Evolutionary conservation across 495 filamentous ascomycete genomes (phyloP), one percentile per base, ranked within the genome.

Genomic region (Recurvomyces mirabilis): DNA sequence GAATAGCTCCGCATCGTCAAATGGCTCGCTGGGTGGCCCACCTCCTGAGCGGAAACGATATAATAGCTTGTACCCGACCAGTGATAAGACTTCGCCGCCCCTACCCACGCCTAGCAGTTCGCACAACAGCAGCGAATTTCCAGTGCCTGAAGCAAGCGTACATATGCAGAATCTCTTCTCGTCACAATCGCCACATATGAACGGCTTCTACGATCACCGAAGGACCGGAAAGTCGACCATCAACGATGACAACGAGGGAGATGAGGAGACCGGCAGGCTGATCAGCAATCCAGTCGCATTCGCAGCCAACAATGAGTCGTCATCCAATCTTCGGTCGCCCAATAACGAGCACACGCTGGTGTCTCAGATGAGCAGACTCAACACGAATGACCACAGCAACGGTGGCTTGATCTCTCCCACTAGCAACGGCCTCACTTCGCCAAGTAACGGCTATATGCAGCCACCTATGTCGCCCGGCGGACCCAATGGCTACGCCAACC

Each of bases 201-300:
- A 83, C 54, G 76, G 83, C 36, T 68, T 86, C 9, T 67, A 70
- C 33, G 72, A 76, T 20, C 74, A 75, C 15, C 77, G 84, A 39
- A 70, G 83, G 36, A 77, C 78, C 13, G 83, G 87, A 42, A 94
- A 89, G 62, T 77, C 79, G 2, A 72, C 93, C 41, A 94, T 94
- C 52, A 86, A 83, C 54, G 78, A 87, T 55, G 85, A 93, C 55
- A 63, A 72, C 11, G 70, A 75, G 7, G 85, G 81, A 44, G 87
- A 93, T 52, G n/a, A n/a, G n/a, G 87, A 94, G 56, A 88, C 85
- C 0, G 81, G 81, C 5, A 80, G 87, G 55, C 65, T 93, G 10
- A 68, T 93, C 9, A 85, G 87, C 42, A 82, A 94, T 57, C 81
- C 86, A 1, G 74, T 91, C 25, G 84, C 79, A 0, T 94, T 84